phyloP scores from a whole-genome alignment of 495 filamentous ascomycete genomes.

The Podospora pseudopauciseta region DNA sequence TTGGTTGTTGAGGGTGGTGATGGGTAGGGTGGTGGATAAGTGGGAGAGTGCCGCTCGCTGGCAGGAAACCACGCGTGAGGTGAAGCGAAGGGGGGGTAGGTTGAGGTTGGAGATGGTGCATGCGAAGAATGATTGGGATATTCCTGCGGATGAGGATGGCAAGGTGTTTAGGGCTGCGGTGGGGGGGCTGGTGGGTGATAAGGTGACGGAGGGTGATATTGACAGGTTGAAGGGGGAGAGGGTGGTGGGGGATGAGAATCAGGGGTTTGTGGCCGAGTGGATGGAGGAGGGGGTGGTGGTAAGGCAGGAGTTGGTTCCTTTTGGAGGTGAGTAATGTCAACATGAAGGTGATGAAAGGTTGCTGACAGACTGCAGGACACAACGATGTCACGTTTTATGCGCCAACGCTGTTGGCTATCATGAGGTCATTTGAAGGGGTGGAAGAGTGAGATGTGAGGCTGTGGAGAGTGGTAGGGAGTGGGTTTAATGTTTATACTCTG shows the following conservation, averaged over 20 bases:
- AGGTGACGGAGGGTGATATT: constrained; percentile 30
- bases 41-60: constrained; percentile 51
- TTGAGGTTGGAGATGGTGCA: constrained; percentile 72
- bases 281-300: constrained; percentile 40
- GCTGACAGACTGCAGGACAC: constrained; percentile 47
- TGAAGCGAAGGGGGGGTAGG: constrained; percentile 38
- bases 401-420: constrained; percentile 57
- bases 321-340: constrained; percentile 49
- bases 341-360: background rate
- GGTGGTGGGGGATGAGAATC: constrained; percentile 37
- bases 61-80: constrained; percentile 41
- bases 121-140: constrained; percentile 70
- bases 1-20: constrained; percentile 38
- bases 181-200: constrained; percentile 45
- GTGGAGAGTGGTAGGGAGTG: background rate
- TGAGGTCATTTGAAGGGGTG: constrained; percentile 54
- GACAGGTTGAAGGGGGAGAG: constrained; percentile 39
- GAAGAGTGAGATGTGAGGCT: background rate
- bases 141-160: constrained; percentile 63
- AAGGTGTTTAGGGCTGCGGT: constrained; percentile 51
- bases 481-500: too few relatives aligned
- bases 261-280: constrained; percentile 42
- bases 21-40: constrained; percentile 46
- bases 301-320: constrained; percentile 52
- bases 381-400: constrained; percentile 53